These are phyloP conservation scores for Serendipita vermifera DNA, from an alignment of 768 basidiomycete species.

Conservation along the genomic window DNA sequence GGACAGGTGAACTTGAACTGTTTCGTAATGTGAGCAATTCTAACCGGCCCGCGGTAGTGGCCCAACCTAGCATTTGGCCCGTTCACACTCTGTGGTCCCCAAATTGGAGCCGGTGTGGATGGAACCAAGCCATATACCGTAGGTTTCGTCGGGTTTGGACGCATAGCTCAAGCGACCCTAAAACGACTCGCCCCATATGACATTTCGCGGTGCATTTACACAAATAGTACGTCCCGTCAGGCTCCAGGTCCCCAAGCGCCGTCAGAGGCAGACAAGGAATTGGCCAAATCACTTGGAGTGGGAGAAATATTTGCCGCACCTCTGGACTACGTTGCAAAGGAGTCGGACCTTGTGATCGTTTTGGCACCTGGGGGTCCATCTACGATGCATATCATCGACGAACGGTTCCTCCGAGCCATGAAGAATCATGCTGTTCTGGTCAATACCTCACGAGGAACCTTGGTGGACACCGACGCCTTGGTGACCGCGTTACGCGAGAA, in stretches of 20 bases:
- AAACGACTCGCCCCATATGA: constrained; percentile 72
- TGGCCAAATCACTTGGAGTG: constrained; percentile 21
- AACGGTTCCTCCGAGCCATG: constrained; percentile 66
- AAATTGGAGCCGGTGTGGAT: constrained; percentile 37
- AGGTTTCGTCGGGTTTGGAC: constrained; percentile 90
- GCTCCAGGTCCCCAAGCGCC: constrained; percentile 19
- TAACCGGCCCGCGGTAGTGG: constrained; percentile 43
- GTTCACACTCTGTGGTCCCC: constrained; percentile 73
- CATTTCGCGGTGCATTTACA: constrained; percentile 60
- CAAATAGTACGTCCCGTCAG: constrained; percentile 39
- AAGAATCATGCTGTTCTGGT: constrained; percentile 72
- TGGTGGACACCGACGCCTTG: constrained; percentile 85
- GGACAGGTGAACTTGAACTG: constrained; percentile 41
- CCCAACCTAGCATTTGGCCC: constrained; percentile 65
- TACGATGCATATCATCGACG: constrained; percentile 63
- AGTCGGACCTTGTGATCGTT: constrained; percentile 77
- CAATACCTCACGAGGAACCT: constrained; percentile 71
- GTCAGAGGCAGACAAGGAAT: constrained; percentile 24
- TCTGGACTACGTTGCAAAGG: constrained; percentile 52
- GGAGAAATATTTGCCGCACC: constrained; percentile 40
- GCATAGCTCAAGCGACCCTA: constrained; percentile 80
- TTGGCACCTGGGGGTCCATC: constrained; percentile 60
- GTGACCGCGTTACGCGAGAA: constrained; percentile 60
- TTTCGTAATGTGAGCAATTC: neutral
- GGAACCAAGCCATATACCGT: constrained; percentile 38